Evolutionary conservation across 805 yeast species (phyloP), one percentile per base, ranked within the genome.

Genomic region (Lipomyces kockii): DNA sequence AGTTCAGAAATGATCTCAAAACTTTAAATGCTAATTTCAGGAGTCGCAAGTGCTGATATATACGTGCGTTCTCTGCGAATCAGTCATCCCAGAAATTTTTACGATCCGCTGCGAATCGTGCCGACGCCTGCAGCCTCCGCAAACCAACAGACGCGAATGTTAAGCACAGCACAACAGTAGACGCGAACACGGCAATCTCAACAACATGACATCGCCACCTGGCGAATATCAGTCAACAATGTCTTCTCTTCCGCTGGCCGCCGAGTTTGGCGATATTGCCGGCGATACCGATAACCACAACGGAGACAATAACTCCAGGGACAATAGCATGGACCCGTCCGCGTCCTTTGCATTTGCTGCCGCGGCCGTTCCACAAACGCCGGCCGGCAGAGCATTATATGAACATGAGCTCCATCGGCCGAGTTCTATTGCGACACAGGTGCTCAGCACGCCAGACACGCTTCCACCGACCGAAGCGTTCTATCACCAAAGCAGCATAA

Each of bases 371-470:
- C 63, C 63, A 20, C 32, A 25, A 14, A 61, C 63, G 7, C 63
- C 63, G 3, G 27, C 35, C n/a, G 55, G 43, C 22, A 57, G 63
- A n/a, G 55, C 53, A 8, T 35, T 55, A 9, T 27, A 54, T 5
- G 63, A 61, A 20, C 62, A 53, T 34, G 59, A 55, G 12, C 12
- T 39, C 1, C 34, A 17, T 11, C 25, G 39, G 12, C 29, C 32
- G 29, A 61, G 62, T 12, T 25, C 56, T 32, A 32, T 27, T 20
- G 62, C 58, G 29, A 52, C 34, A 25, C 55, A 52, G 3, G 55
- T 60, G 22, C 29, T 61, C 62, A 61, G 63, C 52, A 62, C 65
- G 14, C 61, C 65, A 37, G 61, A 62, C 29, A 39, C 65, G n/a
- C 25, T 62, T 8, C 65, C 61, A n/a, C 61, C 61, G 22, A 35